Evolutionary conservation across 352 stramenopile genomes (phyloP), one percentile per base, ranked within the genome.

Genomic region (Globisporangium irregulare): DNA sequence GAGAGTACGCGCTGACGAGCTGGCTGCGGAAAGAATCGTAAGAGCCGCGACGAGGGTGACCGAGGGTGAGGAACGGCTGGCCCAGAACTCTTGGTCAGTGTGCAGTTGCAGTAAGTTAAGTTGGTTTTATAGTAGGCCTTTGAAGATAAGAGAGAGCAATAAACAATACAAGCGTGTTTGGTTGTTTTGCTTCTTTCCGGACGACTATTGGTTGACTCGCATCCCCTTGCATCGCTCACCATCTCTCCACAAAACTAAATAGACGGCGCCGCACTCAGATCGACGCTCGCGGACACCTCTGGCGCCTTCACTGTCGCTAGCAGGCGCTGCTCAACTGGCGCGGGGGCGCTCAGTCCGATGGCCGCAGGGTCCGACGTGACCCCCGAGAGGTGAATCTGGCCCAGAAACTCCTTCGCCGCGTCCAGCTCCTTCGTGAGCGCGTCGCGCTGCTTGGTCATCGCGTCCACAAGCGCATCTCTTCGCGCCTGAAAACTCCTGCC

Each of bases 371-470:
- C 79, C 4, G 62, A 75, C 10, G 64, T 68, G n/a, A 55, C 66
- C 2, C 75, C 74, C 8, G 82, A 63, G 63, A 84, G 64, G 73
- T 92, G 82, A 41, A 88, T 76, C 61, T 92, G 84, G 4, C 72
- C 78, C n/a, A 94, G 67, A 25, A 94, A 92, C 34, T 87, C 82
- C 59, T 94, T 94, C 6, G 84, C 84, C 20, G 81, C 73, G 14
- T 82, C 80, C 38, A 94, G 68, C 61, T 94, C 86, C 2, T 71
- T 68, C 6, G 82, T 78, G 50, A 94, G 68, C n/a, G 74, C 79
- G 24, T 89, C 82, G 24, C 86, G 83, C 56, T 94, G 86, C 77
- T 89, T 87, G 25, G 76, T 60, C 86, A 94, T 94, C n/a, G 76
- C 75, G 22, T 69, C 65, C 48, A 87, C 73, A 14, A 94, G 62